Evolutionary conservation across 2,329 filamentous ascomycete species (phyloP).

Genomic region (Pseudogymnoascus sp.): DNA sequence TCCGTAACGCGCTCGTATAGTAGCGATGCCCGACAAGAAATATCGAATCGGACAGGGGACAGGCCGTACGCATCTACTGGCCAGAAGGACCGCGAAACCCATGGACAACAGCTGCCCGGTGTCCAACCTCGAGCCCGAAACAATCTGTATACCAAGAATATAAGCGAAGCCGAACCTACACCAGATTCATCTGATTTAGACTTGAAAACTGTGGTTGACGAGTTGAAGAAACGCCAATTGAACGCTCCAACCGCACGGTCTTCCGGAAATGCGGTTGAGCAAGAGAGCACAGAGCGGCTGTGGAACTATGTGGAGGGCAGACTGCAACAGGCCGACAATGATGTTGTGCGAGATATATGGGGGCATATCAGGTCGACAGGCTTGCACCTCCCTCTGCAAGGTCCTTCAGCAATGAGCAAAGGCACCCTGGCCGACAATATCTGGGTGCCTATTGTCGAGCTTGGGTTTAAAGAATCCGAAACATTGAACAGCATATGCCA

Average conservation of each 20-base stretch:
- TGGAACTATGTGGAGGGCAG: background rate
- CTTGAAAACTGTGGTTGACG: background rate
- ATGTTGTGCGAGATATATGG: background rate
- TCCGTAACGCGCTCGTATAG: background rate
- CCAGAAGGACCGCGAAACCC: background rate
- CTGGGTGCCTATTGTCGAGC: constrained; percentile 39
- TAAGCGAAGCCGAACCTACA: background rate
- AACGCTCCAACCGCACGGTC: background rate
- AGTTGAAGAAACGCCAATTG: constrained; percentile 3
- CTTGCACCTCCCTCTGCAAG: background rate
- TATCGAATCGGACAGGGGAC: background rate
- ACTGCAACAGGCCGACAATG: background rate
- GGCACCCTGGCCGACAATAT: constrained; percentile 34
- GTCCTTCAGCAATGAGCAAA: background rate
- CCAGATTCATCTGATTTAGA: background rate
- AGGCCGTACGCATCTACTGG: background rate
- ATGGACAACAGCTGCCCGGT: background rate
- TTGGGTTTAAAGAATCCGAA: constrained; percentile 27
- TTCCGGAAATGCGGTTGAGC: background rate
- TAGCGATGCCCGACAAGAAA: background rate
- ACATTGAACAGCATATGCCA: constrained; percentile 32
- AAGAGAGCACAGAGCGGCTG: constrained; percentile 1
- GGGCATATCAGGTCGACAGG: background rate
- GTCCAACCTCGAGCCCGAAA: background rate
- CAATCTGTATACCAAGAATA: background rate